Evolutionary conservation across 2,329 filamentous ascomycete genomes (phyloP).

Genomic region (Ophiobolus disseminans): DNA sequence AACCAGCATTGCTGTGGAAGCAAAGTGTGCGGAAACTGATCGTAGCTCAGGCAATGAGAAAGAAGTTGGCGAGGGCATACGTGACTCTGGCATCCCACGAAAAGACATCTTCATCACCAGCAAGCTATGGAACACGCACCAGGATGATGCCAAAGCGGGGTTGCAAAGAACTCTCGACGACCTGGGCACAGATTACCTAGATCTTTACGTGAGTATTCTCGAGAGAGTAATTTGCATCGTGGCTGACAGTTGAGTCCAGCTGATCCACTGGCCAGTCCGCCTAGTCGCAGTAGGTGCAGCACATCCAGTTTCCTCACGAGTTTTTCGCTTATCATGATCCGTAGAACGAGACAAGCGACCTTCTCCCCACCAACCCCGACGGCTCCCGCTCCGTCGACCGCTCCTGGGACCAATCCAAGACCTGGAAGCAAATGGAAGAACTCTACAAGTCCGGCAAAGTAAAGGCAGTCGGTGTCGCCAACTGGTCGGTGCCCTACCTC

Average conservation of each 20-base stretch:
- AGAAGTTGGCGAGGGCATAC: slow-evolving; percentile 15
- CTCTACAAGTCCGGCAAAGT: slow-evolving; percentile 33
- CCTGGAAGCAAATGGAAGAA: slow-evolving; percentile 42
- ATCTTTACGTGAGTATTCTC: too few species aligned
- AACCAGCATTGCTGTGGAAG: too few species aligned
- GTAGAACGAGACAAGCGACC: too few species aligned
- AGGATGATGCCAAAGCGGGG: slow-evolving; percentile 68
- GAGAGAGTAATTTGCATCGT: too few species aligned
- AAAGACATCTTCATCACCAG: slow-evolving; percentile 60
- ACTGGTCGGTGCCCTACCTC: slow-evolving; percentile 38
- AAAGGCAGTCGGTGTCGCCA: slow-evolving; percentile 26
- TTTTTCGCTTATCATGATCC: too few species aligned
- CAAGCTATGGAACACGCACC: slow-evolving; percentile 92
- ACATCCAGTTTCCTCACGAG: too few species aligned
- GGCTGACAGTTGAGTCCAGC: too few species aligned
- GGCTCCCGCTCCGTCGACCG: too few species aligned
- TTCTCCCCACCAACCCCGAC: too few species aligned
- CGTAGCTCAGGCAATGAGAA: slow-evolving; percentile 16
- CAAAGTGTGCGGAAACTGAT: too few species aligned
- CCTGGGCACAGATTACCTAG: slow-evolving; percentile 85
- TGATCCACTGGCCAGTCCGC: slow-evolving; percentile 75
- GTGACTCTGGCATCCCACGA: slow-evolving; percentile 10
- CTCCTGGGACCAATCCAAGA: slow-evolving; percentile 12
- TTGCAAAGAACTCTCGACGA: slow-evolving; percentile 75
- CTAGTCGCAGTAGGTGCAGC: too few species aligned